Evolutionary conservation across 2,329 filamentous ascomycete species (phyloP), one percentile per base, ranked within the genome.

Genomic region (Aspergillus sp.): DNA sequence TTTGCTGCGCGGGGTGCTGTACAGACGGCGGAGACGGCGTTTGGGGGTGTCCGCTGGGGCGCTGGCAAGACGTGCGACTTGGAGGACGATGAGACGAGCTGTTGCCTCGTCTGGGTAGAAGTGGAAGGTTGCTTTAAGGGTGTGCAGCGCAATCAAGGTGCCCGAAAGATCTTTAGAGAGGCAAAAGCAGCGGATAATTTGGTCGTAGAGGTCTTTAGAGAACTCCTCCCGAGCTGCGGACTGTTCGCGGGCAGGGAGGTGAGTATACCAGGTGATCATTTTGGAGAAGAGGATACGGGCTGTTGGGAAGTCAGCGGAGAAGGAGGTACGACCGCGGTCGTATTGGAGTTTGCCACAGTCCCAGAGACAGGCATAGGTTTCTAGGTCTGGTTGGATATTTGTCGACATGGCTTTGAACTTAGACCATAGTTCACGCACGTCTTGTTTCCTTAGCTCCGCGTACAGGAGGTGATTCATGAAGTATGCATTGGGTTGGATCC

Each of bases 391-490:
- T 43, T 71, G 65, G 36, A 85, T 69, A 28, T 74, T 66, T 7
- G 64, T 54, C 29, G 77, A 75, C 59, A 87, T 74, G 12, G 68
- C 63, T 7, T 68, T 62, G 62, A 82, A 87, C 29, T 82, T 73
- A 2, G 67, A 60, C 56, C 77, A 73, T 0, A 85, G 79, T 43
- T 76, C 69, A 27, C 68, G 64, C 40, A 75, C 72, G 44, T 79
- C 71, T 43, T 79, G 78, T 48, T 77, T 76, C 50, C 81, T 77
- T 41, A 85, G 74, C 51, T 83, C 77, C 5, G 81, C 80, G 49
- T 81, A 80, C 28, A 93, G 77, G 26, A 90, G 70, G 59, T 89
- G 84, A 64, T 91, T 93, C 74, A 90, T 80, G 68, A 90, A 85
- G 63, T 83, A 86, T 6, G 81, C 79, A 58, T 87, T 83, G 1